Evolutionary conservation across 306 rosid genomes (phyloP).

Genomic region (Myrica gale): DNA sequence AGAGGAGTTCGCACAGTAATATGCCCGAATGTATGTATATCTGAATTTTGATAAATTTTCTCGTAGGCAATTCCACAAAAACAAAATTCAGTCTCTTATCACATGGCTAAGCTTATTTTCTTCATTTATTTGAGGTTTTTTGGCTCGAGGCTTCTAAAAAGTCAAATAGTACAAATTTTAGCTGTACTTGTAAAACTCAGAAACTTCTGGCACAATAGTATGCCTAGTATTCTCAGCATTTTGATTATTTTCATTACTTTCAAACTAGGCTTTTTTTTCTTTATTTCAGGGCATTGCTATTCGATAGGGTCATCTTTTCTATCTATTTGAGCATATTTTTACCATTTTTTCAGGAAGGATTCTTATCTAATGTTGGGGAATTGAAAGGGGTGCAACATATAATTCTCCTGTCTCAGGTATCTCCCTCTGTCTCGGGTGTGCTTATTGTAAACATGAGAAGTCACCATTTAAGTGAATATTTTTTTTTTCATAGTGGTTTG

Average conservation of each 20-base stretch:
- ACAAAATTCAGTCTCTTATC: not conserved
- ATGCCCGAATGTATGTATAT: slow-evolving; percentile 73
- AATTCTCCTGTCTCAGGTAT: slow-evolving; percentile 84
- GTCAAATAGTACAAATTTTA: not conserved
- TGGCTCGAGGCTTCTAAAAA: not conserved
- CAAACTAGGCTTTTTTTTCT: not conserved
- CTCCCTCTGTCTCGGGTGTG: slow-evolving; percentile 8
- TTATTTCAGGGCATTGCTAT: not conserved
- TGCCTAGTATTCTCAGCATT: not conserved
- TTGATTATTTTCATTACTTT: not conserved
- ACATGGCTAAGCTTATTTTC: not conserved
- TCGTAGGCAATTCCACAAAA: not conserved
- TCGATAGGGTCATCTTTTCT: not conserved
- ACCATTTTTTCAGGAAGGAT: slow-evolving; percentile 65
- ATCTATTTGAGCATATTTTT: slow-evolving; percentile 5
- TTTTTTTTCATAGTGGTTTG: slow-evolving; percentile 42
- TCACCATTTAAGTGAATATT: not conserved
- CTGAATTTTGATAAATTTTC: not conserved
- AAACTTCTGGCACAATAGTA: not conserved
- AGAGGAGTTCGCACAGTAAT: slow-evolving; percentile 80
- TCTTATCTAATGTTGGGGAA: slow-evolving; percentile 59
- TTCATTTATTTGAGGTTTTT: not conserved
- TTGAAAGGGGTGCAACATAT: slow-evolving; percentile 76
- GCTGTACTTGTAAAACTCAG: not conserved
- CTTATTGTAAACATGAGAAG: not conserved